Conservation (phyloP, 306 rosid genomes). For the Leucaena leucocephala region DNA sequence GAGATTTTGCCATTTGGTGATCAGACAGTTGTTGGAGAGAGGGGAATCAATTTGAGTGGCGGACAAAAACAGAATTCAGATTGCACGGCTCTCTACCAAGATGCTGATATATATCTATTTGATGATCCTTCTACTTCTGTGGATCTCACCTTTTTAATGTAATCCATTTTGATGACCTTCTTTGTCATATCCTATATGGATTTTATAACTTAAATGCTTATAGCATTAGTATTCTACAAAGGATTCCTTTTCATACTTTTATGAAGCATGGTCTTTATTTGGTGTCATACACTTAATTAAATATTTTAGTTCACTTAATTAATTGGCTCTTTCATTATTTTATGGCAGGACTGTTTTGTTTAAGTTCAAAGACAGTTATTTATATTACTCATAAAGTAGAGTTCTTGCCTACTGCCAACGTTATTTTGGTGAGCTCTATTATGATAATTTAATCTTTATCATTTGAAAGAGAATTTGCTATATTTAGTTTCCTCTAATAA, state of each 20-base stretch:
- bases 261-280: not conserved
- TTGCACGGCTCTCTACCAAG: too few species aligned
- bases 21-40: too few species aligned
- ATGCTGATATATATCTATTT: too few species aligned
- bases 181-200: too few species aligned
- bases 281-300: not conserved
- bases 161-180: too few species aligned
- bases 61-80: too few species aligned
- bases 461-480: not conserved
- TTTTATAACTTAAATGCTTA: too few species aligned
- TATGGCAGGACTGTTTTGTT: constrained; percentile 59
- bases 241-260: too few species aligned
- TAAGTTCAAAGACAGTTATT: constrained; percentile 67
- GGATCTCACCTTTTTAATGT: too few species aligned
- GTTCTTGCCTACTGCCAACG: constrained; percentile 72
- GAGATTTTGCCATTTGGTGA: too few species aligned
- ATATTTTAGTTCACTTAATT: not conserved
- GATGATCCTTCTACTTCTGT: too few species aligned
- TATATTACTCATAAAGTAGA: constrained; percentile 86
- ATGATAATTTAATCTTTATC: not conserved
- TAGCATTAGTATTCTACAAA: not conserved
- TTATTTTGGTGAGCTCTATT: constrained; percentile 57
- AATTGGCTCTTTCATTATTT: not conserved
- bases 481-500: not conserved
- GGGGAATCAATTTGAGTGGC: too few species aligned